Base-by-base conservation (phyloP, 108 stramenopile species). In the Fragilariopsis cylindrus region DNA sequence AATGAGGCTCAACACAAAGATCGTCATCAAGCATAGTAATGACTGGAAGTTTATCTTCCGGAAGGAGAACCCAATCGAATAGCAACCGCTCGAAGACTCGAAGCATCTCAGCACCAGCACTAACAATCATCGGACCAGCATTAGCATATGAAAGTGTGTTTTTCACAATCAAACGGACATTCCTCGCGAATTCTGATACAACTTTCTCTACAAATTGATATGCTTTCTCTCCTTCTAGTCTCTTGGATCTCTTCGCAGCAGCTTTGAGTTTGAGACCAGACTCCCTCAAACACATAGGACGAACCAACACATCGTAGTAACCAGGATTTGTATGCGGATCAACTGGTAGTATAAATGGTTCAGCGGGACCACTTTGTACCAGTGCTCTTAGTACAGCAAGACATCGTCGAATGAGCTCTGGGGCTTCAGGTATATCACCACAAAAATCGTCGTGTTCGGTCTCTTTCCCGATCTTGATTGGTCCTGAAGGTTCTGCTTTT, bases 1-100 rank as follows among this genome's bases (percentile, higher is more conserved):
- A 76, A 70, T 92, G 91, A 43, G 77, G 81, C 49, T 93, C 90
- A 41, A 91, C 88, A 65, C 95, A 96, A 44, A 78, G 81, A 45
- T 96, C 95, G 70, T 96, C 95, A 70, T 96, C 92, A 21, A 96
- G 87, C 55, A 77, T 58, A 43, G 87, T 81, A 7, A 93, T 50
- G 18, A 81, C 71, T 47, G 83, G 87, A 12, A 80, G 74, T 8
- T 86, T 58, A 52, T 81, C 70, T n/a, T 73, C 58, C 21, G 92
- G 92, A 18, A 85, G 85, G 30, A 96, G 81, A 39, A 96, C 87
- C 95, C 95, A 96, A 71, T 96, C 95, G 60, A 93, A 77, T 39
- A 96, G 83, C 19, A 96, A 69, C 11, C 95, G 79, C 71, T 96
- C 95, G 65, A 93, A 96, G 53, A 93, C 83, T 40, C 90, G 77